phyloP scores from a whole-genome alignment of 140 eudicot species.

The Cichorium intybus region DNA sequence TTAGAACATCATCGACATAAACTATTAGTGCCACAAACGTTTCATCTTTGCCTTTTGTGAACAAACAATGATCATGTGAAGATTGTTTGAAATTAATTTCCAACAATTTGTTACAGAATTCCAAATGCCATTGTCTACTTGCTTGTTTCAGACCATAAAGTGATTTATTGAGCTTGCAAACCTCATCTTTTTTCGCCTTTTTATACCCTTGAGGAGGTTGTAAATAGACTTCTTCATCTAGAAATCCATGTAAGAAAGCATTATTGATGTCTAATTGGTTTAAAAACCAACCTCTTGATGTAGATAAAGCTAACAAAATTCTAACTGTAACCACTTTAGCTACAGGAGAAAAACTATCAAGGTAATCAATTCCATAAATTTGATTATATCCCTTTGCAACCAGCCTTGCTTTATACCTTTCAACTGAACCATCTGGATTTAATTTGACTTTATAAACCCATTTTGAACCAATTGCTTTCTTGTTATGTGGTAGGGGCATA shows the following conservation, averaged over 20 bases:
- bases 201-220: not conserved
- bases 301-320: not conserved
- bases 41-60: not conserved
- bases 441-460: not conserved
- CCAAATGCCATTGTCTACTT: no score
- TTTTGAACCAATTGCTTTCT: not conserved
- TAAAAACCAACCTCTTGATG: not conserved
- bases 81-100: not conserved
- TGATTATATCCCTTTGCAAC: not conserved
- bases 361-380: not conserved
- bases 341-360: not conserved
- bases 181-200: not conserved
- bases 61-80: not conserved
- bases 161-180: not conserved
- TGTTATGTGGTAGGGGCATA: no score
- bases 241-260: no score
- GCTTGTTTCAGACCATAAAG: not conserved
- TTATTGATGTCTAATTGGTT: not conserved
- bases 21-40: no score
- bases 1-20: not conserved
- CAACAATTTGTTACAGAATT: no score
- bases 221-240: no score
- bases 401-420: no score
- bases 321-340: not conserved
- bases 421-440: no score